Evolutionary conservation across 352 stramenopile genomes (phyloP).

Genomic region (Phytophthora agathidicida): DNA sequence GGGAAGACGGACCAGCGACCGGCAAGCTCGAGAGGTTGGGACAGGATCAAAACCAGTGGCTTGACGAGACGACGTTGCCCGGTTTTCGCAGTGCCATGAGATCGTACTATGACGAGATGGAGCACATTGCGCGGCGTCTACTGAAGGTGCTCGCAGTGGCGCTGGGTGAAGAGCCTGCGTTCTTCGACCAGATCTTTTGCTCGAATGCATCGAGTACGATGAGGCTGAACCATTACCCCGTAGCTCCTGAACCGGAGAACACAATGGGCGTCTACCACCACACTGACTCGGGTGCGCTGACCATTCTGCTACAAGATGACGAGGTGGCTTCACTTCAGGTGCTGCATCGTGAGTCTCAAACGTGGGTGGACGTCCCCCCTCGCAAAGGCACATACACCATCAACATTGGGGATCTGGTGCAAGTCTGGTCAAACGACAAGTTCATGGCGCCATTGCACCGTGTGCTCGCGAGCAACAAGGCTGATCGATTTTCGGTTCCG

Average conservation of each 20-base stretch:
- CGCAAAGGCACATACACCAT: conserved; percentile 55
- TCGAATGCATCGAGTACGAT: conserved; percentile 93
- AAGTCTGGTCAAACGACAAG: conserved; percentile 59
- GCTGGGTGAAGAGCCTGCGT: conserved; percentile 48
- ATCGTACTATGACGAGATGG: conserved; percentile 51
- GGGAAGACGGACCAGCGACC: conserved; percentile 45
- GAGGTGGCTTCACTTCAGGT: conserved; percentile 54
- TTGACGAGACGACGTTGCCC: conserved; percentile 41
- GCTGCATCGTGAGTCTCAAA: conserved; percentile 41
- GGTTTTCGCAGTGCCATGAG: conserved; percentile 58
- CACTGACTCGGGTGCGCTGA: conserved; percentile 59
- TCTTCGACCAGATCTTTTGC: conserved; percentile 69
- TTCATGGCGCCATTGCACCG: conserved; percentile 54
- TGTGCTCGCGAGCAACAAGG: conserved; percentile 40
- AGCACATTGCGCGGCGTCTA: conserved; percentile 57
- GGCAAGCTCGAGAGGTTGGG: conserved; percentile 72
- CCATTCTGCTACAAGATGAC: conserved; percentile 59
- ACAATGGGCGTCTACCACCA: conserved; percentile 64
- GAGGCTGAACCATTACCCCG: conserved; percentile 92
- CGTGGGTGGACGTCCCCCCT: conserved; percentile 55
- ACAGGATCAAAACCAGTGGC: conserved; percentile 89
- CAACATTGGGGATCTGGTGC: conserved; percentile 65
- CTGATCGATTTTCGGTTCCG: conserved; percentile 54
- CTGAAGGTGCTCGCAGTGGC: conserved; percentile 63
- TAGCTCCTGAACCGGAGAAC: conserved; percentile 43